Conservation (phyloP, 805 yeast genomes). For the Kuraishia ogatae region DNA sequence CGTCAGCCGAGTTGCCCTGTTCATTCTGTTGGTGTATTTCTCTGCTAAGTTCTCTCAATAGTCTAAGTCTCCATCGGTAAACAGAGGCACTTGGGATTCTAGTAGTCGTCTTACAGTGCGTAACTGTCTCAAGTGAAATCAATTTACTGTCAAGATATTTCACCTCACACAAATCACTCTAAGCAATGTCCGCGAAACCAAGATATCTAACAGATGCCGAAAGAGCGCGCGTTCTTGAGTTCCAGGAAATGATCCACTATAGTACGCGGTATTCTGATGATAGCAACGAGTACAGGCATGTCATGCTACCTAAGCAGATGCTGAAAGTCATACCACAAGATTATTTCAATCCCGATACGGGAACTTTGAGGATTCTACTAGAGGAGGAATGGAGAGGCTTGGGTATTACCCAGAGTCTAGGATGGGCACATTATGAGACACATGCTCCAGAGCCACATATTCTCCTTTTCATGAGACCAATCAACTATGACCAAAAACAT, state of each 20-base stretch:
- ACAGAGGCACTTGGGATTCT: no score
- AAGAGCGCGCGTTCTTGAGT: conserved; percentile 79
- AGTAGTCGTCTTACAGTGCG: no score
- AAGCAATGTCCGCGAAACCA: conserved; percentile 33
- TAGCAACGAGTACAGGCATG: conserved; percentile 89
- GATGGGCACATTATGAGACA: conserved; percentile 97
- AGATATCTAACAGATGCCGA: conserved; percentile 79
- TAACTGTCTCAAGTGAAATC: background rate
- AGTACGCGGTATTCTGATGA: conserved; percentile 93
- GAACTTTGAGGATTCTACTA: conserved; percentile 78
- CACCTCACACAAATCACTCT: background rate
- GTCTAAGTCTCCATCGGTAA: no score
- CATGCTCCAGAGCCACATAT: conserved; percentile 99
- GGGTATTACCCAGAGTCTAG: conserved; percentile 94
- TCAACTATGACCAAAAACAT: conserved; percentile 37
- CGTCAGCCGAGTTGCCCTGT: no score
- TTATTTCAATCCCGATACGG: conserved; percentile 88
- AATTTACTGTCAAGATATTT: background rate
- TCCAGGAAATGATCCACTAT: conserved; percentile 90
- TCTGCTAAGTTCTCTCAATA: no score
- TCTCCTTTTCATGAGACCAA: conserved; percentile 70
- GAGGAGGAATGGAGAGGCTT: conserved; percentile 99
- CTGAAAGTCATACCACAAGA: conserved; percentile 89
- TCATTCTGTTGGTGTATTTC: no score
- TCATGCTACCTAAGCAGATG: conserved; percentile 94